A percentile compares a stretch with the other conserved stretches of the same genome.
These are phyloP conservation scores for Cyclaneusma minus DNA, from an alignment of 2,329 filamentous ascomycete genomes.

Conservation along the genomic window DNA sequence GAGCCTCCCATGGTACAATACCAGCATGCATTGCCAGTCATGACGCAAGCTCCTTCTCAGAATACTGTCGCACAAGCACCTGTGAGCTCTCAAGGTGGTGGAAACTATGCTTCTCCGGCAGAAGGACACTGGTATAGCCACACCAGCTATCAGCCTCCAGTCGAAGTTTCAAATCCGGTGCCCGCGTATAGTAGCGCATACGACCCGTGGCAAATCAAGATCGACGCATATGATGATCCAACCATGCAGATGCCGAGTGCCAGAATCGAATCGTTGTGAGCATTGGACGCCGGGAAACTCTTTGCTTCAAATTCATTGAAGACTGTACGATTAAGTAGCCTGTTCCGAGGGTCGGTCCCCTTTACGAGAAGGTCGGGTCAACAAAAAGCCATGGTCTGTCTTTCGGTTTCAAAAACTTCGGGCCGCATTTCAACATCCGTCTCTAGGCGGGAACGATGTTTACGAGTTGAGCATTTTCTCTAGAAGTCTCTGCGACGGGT, in stretches of 20 bases:
- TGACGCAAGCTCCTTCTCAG: conserved; percentile 9
- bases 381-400: too few relatives aligned
- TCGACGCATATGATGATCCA: conserved; percentile 37
- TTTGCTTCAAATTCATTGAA: too few relatives aligned
- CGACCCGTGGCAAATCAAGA: conserved; percentile 37
- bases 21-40: conserved; percentile 15
- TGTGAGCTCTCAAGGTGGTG: conserved; percentile 15
- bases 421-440: too few relatives aligned
- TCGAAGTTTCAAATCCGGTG: conserved; percentile 39
- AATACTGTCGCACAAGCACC: conserved; percentile 14
- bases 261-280: too few relatives aligned
- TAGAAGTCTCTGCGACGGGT: too few relatives aligned
- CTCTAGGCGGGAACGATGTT: too few relatives aligned
- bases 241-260: conserved; percentile 43
- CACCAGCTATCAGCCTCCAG: conserved; percentile 36
- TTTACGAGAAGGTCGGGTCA: too few relatives aligned
- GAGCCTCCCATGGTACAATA: conserved; percentile 23
- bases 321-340: too few relatives aligned
- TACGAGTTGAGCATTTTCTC: too few relatives aligned
- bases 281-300: too few relatives aligned
- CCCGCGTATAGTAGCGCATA: conserved; percentile 34
- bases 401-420: too few relatives aligned
- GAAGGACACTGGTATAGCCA: conserved; percentile 36
- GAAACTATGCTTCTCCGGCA: conserved; percentile 16
- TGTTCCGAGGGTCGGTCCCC: too few relatives aligned